Evolutionary conservation across 2,329 filamentous ascomycete species (phyloP), one percentile per base, ranked within the genome.

Genomic region (Tolypocladium ovalisporum): DNA sequence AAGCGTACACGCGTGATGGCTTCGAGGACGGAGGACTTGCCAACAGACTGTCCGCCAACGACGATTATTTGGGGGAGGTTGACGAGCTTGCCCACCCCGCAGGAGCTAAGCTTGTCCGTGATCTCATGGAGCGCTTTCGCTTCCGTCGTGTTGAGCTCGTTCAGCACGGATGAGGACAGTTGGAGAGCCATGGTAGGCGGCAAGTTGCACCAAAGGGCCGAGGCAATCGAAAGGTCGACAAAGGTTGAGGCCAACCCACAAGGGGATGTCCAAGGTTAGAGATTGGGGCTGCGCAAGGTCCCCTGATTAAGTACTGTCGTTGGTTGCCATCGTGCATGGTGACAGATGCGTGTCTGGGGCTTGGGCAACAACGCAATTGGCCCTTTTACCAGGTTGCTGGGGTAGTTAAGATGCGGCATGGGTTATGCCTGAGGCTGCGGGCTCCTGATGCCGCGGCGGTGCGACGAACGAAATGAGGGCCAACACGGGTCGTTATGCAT

Each of bases 1-100:
- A 87, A 86, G 0, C 76, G 76, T 1, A 88, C 78, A 12, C 79
- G 76, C 0, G 83, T 82, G 52, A 88, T 81, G 0, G 84, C 84
- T 61, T 87, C 81, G 0, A 87, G 75, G 0, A 86, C 81, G 0
- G 82, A 86, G n/a, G 79, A 83, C 64, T 87, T 87, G 2, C 83
- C 84, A 1, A 79, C 78, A 0, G 79, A 83, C 57, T 84, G 81
- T 56, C 84, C 79, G 5, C 84, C 83, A 34, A 80, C 80, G 5
- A 85, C 82, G 4, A 85, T 76, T 40, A 84, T 73, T 61, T 82
- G 78, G 1, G 81, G 80, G 0, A 81, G 68, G 40, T 77, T 68
- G 29, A 81, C 71, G 17, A 79, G 73, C 2, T 67, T 75, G 10
- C 70, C 75, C 2, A 79, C 71, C 1, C 82, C 80, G 13, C 76